Evolutionary conservation across 257 asterid genomes (phyloP), one percentile per base, ranked within the genome.

Genomic region (Ocimum tenuiflorum): DNA sequence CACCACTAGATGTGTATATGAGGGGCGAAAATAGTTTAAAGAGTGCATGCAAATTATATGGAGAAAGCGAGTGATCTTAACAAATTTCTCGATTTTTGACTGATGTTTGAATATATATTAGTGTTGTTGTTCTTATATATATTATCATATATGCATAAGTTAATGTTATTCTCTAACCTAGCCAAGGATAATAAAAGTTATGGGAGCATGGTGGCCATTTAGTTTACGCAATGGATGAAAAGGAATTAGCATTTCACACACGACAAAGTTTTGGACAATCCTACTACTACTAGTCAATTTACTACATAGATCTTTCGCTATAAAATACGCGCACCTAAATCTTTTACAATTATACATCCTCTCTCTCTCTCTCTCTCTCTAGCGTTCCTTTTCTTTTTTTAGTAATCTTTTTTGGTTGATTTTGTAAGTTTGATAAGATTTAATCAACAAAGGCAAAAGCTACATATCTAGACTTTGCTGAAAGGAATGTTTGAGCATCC

Each of bases 401-500:
- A 73, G 59, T 42, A 35, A 45, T 65, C 53, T 68, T 60, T 56
- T 67, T 24, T 45, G 22, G 3, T 59, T 68, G 36, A 14, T 55
- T 72, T 65, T 60, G 31, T 11, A 61, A 1, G 17, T n/a, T 45
- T 73, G 71, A 60, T 60, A 59, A 48, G 48, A 58, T 53, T 27
- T 52, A 71, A 74, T 80, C 76, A 68, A 71, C 74, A 63, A 69
- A 74, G 67, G 71, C 64, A 49, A 80, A 77, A 71, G 73, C 63
- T 60, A 71, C 23, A 59, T 60, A 71, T 31, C 49, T 60, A 63
- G 70, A 49, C 80, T 48, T 66, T 68, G 73, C 72, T 68, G 80
- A 80, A 74, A 75, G 75, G 70, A 53, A 69, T 64, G 78, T 69
- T 53, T 65, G 70, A 71, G 85, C 68, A 80, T 80, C 85, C 85